phyloP scores from a whole-genome alignment of 2,329 filamentous ascomycete species.

The Plectosphaerella plurivora region DNA sequence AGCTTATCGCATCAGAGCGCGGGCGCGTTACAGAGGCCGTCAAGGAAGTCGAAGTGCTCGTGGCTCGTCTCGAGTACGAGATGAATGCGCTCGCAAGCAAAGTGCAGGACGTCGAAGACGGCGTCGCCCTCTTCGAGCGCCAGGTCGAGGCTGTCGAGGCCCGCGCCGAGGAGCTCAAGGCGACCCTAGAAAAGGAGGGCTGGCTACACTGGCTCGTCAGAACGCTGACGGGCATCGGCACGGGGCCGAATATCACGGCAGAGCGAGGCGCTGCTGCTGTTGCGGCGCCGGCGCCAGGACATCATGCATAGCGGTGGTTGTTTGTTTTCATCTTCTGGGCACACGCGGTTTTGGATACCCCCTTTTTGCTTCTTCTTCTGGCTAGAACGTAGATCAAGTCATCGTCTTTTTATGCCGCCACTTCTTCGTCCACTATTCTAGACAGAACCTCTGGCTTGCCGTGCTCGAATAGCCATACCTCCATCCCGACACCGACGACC shows the following conservation, averaged over 20 bases:
- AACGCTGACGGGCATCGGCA: constrained; percentile 56
- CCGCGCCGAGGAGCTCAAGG: constrained; percentile 58
- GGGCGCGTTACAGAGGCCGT: constrained; percentile 64
- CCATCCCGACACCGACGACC: constrained; percentile 42
- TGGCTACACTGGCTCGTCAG: constrained; percentile 62
- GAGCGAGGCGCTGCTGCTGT: background rate
- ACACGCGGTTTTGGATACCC: constrained; percentile 7
- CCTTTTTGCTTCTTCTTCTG: background rate
- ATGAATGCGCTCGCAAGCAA: constrained; percentile 74
- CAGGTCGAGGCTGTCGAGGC: constrained; percentile 70
- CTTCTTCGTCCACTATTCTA: too few relatives aligned
- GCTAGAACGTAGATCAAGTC: too few relatives aligned
- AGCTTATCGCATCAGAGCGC: constrained; percentile 66
- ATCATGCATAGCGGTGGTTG: constrained; percentile 10
- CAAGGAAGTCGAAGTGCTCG: constrained; percentile 74
- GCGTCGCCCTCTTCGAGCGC: constrained; percentile 72
- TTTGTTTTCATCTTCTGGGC: background rate
- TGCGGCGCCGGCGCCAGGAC: background rate
- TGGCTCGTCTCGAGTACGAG: constrained; percentile 89
- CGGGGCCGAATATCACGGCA: constrained; percentile 51
- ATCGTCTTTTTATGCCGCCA: too few relatives aligned
- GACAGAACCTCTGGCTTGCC: too few relatives aligned
- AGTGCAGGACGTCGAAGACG: constrained; percentile 82
- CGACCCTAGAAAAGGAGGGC: constrained; percentile 58
- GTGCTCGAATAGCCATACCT: constrained; percentile 30